A percentile compares a stretch with the other conserved stretches of the same genome.
Conservation (phyloP, 768 basidiomycete genomes). For the Galerina sulciceps region DNA sequence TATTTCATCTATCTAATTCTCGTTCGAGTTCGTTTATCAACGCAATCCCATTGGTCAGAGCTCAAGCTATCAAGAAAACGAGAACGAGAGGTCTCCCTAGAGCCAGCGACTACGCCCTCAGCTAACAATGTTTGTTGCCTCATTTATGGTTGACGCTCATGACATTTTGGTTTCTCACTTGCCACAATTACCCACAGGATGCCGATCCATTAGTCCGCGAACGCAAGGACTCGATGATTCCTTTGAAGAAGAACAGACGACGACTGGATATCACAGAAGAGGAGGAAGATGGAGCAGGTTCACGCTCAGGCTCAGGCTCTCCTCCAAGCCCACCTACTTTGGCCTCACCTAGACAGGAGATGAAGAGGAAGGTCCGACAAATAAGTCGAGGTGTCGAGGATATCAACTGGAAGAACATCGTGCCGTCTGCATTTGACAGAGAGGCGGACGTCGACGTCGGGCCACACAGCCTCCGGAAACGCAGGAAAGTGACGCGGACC, state of each 20-base stretch:
- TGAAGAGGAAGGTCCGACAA: constrained; percentile 73
- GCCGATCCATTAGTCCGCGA: constrained; percentile 41
- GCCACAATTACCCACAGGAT: constrained; percentile 36
- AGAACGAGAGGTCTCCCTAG: constrained; percentile 78
- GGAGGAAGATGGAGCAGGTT: constrained; percentile 54
- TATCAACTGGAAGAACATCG: constrained; percentile 67
- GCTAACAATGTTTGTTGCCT: constrained; percentile 37
- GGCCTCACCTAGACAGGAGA: constrained; percentile 76
- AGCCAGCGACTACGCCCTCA: constrained; percentile 61
- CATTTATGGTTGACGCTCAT: neutral
- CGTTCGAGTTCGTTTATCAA: constrained; percentile 16
- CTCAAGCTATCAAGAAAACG: constrained; percentile 68
- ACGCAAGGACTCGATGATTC: constrained; percentile 59
- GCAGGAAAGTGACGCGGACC: constrained; percentile 6
- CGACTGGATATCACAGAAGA: constrained; percentile 66
- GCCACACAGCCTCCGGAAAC: constrained; percentile 11
- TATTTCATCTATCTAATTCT: constrained; percentile 21
- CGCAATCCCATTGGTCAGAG: constrained; percentile 30
- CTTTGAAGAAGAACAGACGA: constrained; percentile 78
- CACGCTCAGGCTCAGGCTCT: constrained; percentile 47
- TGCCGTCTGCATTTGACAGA: constrained; percentile 33
- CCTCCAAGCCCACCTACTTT: constrained; percentile 40
- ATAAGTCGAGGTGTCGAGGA: constrained; percentile 83
- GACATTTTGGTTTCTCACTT: constrained; percentile 1
- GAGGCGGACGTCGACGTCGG: constrained; percentile 14